Conservation (phyloP, 2,329 filamentous ascomycete genomes). For the Trichoderma oligosporum region DNA sequence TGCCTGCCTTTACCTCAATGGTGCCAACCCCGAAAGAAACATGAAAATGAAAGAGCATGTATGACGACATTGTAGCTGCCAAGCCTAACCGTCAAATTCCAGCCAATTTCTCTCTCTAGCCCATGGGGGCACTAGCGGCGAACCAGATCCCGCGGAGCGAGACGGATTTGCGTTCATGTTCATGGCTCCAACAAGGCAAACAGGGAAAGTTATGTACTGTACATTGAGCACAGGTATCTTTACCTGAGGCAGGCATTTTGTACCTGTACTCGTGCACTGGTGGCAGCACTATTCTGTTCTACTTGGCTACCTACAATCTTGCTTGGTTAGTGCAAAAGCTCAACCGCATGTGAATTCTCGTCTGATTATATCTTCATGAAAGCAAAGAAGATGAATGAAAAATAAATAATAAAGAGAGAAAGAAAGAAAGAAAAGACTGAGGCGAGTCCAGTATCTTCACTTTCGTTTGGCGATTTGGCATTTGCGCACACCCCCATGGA, state of each 20-base stretch:
- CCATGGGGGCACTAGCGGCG: neutral
- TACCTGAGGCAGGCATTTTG: too few species aligned
- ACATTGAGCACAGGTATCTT: neutral
- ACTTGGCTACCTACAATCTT: too few species aligned
- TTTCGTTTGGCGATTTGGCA: neutral
- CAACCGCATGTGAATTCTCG: too few species aligned
- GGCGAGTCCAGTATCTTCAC: neutral
- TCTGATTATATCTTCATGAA: too few species aligned
- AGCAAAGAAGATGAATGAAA: too few species aligned
- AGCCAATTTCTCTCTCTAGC: neutral
- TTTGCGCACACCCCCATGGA: too few species aligned
- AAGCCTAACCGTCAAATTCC: neutral
- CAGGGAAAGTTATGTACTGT: neutral
- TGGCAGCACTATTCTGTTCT: too few species aligned
- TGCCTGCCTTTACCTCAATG: neutral
- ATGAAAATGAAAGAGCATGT: neutral
- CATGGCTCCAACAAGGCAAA: neutral
- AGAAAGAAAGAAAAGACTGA: neutral
- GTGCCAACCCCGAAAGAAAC: neutral
- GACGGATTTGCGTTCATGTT: neutral
- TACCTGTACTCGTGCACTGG: neutral
- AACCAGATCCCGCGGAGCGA: slow-evolving; percentile 6
- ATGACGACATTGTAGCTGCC: slow-evolving; percentile 15
- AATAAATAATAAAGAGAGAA: too few species aligned
- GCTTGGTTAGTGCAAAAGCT: too few species aligned